Evolutionary conservation across 139 green algal species (phyloP).

Genomic region (Zygnema circumcarinatum): DNA sequence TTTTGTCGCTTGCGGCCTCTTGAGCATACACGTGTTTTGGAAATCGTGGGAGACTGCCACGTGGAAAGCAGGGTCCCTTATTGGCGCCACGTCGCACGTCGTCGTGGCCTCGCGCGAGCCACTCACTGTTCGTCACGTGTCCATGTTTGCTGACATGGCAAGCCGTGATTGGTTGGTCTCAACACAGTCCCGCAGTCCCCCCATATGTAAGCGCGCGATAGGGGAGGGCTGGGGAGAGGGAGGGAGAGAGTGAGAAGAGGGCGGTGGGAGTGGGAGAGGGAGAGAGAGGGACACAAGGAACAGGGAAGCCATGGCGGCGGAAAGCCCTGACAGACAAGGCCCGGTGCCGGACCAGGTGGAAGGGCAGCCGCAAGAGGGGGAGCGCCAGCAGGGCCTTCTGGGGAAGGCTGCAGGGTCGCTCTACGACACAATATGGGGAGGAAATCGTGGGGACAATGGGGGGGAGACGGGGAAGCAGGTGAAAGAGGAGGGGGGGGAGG

Average conservation of each 20-base stretch:
- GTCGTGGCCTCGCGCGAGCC: too few species aligned
- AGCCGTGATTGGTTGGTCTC: too few species aligned
- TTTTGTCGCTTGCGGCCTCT: too few species aligned
- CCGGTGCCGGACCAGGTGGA: background rate
- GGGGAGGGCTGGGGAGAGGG: background rate
- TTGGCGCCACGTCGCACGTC: too few species aligned
- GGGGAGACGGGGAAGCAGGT: background rate
- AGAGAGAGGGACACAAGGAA: background rate
- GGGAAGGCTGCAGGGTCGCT: background rate
- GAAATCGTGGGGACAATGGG: background rate
- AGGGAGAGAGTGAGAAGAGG: background rate
- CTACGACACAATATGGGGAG: background rate
- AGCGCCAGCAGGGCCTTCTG: background rate
- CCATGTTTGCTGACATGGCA: too few species aligned
- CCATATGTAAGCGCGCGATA: too few species aligned
- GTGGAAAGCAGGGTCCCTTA: too few species aligned
- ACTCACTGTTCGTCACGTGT: too few species aligned
- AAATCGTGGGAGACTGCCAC: too few species aligned
- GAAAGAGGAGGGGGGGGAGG: background rate
- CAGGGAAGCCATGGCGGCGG: background rate
- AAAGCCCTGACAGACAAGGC: background rate
- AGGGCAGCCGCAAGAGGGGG: background rate
- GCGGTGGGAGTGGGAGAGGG: background rate
- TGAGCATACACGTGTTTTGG: too few species aligned
- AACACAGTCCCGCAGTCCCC: too few species aligned